Conservation (phyloP, 2,329 filamentous ascomycete species). For the Fusarium ambrosium region DNA sequence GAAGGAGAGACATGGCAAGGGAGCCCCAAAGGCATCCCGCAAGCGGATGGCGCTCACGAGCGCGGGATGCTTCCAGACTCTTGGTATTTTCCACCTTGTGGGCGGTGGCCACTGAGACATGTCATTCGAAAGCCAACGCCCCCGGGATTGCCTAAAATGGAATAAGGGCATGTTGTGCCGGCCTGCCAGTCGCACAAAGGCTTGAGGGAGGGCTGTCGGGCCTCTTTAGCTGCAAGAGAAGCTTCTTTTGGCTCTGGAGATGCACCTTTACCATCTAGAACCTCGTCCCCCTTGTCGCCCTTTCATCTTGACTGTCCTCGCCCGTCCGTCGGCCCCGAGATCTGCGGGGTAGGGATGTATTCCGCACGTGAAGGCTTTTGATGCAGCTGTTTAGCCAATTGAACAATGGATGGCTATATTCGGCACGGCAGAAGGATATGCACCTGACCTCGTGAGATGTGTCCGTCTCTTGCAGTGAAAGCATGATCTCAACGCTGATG, state of each 20-base stretch:
- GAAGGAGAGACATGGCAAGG: background rate
- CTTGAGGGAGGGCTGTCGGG: background rate
- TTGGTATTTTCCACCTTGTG: background rate
- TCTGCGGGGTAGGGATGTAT: background rate
- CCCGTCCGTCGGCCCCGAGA: background rate
- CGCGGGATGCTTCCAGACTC: conserved; percentile 20
- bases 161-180: conserved; percentile 5
- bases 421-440: background rate
- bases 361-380: conserved; percentile 11
- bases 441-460: conserved; percentile 6
- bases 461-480: background rate
- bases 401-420: background rate
- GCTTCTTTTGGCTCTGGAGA: background rate
- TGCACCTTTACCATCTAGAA: conserved; percentile 1
- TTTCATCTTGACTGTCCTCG: background rate
- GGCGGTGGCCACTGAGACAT: background rate
- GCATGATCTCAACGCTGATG: background rate
- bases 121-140: conserved; percentile 3
- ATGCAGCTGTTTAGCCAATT: background rate
- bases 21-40: background rate
- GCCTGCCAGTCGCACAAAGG: background rate
- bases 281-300: background rate
- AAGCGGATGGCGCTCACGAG: conserved; percentile 9
- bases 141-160: conserved; percentile 38
- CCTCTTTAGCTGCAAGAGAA: conserved; percentile 6